These are phyloP conservation scores for Prunus fruticosa DNA, from an alignment of 306 rosid species.

Conservation along the genomic window DNA sequence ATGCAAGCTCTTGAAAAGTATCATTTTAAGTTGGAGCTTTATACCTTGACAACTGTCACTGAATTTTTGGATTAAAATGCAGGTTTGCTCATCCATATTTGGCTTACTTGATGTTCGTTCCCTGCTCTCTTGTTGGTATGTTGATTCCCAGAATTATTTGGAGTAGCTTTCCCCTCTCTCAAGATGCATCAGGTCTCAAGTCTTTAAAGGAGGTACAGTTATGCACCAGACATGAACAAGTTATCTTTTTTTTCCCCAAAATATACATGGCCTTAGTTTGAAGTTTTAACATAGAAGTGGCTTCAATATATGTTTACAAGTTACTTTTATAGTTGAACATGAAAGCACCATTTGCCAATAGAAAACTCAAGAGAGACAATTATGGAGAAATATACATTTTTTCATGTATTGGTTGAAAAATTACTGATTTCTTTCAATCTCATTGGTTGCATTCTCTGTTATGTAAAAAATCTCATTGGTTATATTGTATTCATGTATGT, in stretches of 20 bases:
- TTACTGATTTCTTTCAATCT: background rate
- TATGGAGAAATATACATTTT: background rate
- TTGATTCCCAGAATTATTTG: conserved; percentile 72
- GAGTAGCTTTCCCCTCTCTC: conserved; percentile 63
- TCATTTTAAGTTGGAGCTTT: conserved; percentile 12
- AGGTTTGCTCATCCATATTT: conserved; percentile 92
- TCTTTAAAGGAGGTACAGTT: conserved; percentile 63
- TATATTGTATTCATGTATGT: background rate
- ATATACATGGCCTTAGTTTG: background rate
- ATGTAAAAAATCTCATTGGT: background rate
- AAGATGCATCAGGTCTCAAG: conserved; percentile 52
- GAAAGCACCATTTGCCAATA: background rate
- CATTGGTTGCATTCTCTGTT: background rate
- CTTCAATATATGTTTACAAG: background rate
- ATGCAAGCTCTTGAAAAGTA: background rate
- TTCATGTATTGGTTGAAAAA: background rate
- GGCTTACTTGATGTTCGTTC: conserved; percentile 93
- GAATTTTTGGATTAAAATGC: conserved; percentile 35
- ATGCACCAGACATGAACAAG: background rate
- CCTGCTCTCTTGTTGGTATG: conserved; percentile 76
- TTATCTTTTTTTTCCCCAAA: background rate
- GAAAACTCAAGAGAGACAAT: background rate
- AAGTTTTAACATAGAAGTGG: background rate
- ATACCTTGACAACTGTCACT: conserved; percentile 8
- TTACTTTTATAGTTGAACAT: background rate